Conservation (phyloP, 2,329 filamentous ascomycete species). For the Fusarium luffae region DNA sequence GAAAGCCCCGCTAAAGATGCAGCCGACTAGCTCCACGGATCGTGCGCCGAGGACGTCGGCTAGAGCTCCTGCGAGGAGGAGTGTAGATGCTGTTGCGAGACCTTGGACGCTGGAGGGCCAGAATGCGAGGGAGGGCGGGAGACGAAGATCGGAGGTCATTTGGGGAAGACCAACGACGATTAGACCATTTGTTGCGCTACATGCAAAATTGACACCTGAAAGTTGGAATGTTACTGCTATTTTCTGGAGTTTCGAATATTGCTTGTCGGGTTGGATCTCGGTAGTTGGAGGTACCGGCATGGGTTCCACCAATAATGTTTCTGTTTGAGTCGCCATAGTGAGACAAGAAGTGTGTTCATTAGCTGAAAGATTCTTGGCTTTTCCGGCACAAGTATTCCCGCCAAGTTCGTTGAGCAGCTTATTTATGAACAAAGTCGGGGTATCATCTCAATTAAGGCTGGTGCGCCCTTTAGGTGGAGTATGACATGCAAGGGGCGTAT, state of each 20-base stretch:
- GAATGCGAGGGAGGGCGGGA: constrained; percentile 50
- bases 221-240: constrained; percentile 39
- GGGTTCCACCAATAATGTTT: background rate
- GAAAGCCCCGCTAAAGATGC: constrained; percentile 45
- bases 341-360: background rate
- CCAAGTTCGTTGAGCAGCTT: background rate
- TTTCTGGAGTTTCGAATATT: constrained; percentile 18
- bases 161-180: constrained; percentile 55
- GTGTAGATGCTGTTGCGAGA: constrained; percentile 51
- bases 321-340: constrained; percentile 8
- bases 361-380: background rate
- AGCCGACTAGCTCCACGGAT: constrained; percentile 50
- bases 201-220: constrained; percentile 42
- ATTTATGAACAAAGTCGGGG: background rate
- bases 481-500: constrained; percentile 3
- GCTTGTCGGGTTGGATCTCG: background rate
- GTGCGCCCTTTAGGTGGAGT: constrained; percentile 18
- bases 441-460: background rate
- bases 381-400: too few species aligned
- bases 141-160: constrained; percentile 52
- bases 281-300: background rate
- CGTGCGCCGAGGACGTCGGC: constrained; percentile 53
- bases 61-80: constrained; percentile 54
- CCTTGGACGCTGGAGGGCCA: constrained; percentile 54
- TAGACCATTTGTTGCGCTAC: constrained; percentile 44